Percentiles rank a stretch among this genome's conserved stretches.
phyloP scores from a whole-genome alignment of 345 rosid genomes.

The Citrus sinensis region DNA sequence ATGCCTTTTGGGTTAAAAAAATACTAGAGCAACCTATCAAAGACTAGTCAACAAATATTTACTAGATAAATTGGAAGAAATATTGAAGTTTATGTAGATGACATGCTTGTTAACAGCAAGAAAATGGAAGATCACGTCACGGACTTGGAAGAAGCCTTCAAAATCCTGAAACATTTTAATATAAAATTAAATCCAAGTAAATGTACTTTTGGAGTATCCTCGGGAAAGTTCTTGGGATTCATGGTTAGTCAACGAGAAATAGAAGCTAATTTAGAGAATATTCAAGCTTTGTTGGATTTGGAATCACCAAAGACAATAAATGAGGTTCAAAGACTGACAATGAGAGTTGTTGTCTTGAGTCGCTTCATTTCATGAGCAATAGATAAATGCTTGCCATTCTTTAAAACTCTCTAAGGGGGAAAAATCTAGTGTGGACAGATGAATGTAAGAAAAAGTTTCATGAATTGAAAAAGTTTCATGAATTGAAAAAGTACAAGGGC shows the following conservation, averaged over 20 bases:
- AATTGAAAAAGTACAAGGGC: too few relatives aligned
- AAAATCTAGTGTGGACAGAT: too few relatives aligned
- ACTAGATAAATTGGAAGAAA: too few relatives aligned
- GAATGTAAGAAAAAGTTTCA: too few relatives aligned
- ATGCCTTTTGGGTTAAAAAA: not conserved
- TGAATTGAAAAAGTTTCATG: too few relatives aligned
- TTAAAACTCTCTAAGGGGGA: fast-evolving
- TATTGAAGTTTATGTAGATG: not conserved
- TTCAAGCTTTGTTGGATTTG: too few relatives aligned
- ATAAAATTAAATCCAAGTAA: not conserved
- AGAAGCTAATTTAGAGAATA: too few relatives aligned
- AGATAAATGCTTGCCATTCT: not conserved
- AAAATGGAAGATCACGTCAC: not conserved
- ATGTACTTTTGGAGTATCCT: not conserved
- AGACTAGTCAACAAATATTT: too few relatives aligned
- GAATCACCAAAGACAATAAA: not conserved
- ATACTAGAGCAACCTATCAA: not conserved
- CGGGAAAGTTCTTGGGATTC: not conserved
- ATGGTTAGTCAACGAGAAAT: not conserved
- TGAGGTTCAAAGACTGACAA: not conserved
- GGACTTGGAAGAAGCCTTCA: fast-evolving
- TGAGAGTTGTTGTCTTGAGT: not conserved
- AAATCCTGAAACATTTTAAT: not conserved
- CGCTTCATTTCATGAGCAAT: not conserved
- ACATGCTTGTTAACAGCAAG: not conserved